Evolutionary conservation across 2,329 filamentous ascomycete species (phyloP).

Genomic region (Fusarium sp.): DNA sequence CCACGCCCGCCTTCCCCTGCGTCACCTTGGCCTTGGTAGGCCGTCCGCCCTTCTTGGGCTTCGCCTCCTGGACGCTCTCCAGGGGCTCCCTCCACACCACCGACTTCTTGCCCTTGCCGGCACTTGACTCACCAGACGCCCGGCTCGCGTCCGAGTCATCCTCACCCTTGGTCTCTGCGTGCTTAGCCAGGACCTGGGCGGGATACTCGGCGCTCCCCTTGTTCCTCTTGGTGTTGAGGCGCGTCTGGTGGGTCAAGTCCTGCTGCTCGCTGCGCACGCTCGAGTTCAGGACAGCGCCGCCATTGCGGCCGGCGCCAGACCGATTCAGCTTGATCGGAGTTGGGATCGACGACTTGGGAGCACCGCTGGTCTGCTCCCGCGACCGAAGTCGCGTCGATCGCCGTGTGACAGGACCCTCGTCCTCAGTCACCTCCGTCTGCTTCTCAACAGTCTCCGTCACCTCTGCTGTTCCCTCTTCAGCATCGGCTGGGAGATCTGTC

Average conservation of each 20-base stretch:
- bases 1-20: slow-evolving; percentile 42
- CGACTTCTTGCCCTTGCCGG: slow-evolving; percentile 40
- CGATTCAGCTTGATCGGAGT: slow-evolving; percentile 47
- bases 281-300: slow-evolving; percentile 34
- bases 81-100: slow-evolving; percentile 50
- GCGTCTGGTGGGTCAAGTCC: slow-evolving; percentile 47
- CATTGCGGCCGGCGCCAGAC: slow-evolving; percentile 39
- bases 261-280: slow-evolving; percentile 46
- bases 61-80: slow-evolving; percentile 41
- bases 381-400: slow-evolving; percentile 48
- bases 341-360: slow-evolving; percentile 48
- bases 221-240: slow-evolving; percentile 49
- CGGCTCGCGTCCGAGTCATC: slow-evolving; percentile 33
- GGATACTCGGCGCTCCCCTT: slow-evolving; percentile 49
- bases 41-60: slow-evolving; percentile 37
- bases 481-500: slow-evolving; percentile 17
- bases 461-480: neutral
- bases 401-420: slow-evolving; percentile 33
- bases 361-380: slow-evolving; percentile 21
- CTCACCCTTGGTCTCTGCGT: slow-evolving; percentile 35
- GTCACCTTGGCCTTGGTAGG: slow-evolving; percentile 39
- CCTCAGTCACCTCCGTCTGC: slow-evolving; percentile 26
- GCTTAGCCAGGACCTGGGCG: slow-evolving; percentile 47
- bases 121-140: slow-evolving; percentile 19
- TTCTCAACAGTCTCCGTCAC: slow-evolving; percentile 3